Evolutionary conservation across 2,329 filamentous ascomycete species (phyloP).

Genomic region (Raffaelea arxii): DNA sequence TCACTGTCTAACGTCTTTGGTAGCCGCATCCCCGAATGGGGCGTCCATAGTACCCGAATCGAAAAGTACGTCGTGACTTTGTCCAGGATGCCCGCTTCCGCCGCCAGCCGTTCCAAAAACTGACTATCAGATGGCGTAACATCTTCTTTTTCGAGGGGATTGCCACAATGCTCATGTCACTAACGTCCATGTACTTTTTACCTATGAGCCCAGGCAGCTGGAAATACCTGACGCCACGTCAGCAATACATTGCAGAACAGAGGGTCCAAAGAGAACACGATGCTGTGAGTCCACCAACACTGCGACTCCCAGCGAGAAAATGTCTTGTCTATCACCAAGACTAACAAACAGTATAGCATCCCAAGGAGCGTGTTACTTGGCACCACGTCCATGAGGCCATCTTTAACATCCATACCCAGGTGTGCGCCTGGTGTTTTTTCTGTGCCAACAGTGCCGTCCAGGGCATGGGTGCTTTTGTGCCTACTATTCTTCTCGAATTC

Average conservation of each 20-base stretch:
- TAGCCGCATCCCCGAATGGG: constrained; percentile 43
- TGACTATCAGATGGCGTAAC: constrained; percentile 38
- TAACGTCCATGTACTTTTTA: constrained; percentile 40
- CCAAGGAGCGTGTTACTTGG: constrained; percentile 35
- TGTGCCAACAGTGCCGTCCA: constrained; percentile 52
- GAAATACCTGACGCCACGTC: constrained; percentile 38
- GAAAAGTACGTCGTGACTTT: too few relatives aligned
- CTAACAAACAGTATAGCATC: too few relatives aligned
- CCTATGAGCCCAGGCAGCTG: constrained; percentile 37
- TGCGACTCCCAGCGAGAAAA: too few relatives aligned
- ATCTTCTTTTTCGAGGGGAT: constrained; percentile 57
- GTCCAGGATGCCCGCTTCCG: too few relatives aligned
- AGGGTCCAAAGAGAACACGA: constrained; percentile 40
- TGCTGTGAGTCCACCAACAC: constrained; percentile 16
- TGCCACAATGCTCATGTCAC: constrained; percentile 38
- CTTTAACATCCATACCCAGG: constrained; percentile 48
- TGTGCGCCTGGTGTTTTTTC: constrained; percentile 49
- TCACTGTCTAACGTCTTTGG: too few relatives aligned
- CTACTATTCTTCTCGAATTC: constrained; percentile 34
- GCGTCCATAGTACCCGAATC: constrained; percentile 31
- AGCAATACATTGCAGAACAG: constrained; percentile 42
- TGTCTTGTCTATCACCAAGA: too few relatives aligned
- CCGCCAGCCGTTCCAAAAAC: too few relatives aligned
- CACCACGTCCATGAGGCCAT: constrained; percentile 41
- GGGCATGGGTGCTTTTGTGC: constrained; percentile 38